phyloP scores from a whole-genome alignment of 148 eudicot genomes.

The Vaccinium darrowii region DNA sequence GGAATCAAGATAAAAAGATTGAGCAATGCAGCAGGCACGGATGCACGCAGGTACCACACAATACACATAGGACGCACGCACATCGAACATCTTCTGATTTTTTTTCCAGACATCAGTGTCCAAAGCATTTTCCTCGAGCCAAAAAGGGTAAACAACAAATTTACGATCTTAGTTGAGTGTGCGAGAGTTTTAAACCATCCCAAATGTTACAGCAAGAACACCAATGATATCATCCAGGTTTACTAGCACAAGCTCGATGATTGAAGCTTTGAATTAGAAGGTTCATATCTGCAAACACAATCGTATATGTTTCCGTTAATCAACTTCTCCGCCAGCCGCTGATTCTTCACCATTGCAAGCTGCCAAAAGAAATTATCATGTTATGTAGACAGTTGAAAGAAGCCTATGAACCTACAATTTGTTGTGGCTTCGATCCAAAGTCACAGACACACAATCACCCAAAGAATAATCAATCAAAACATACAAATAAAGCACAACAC shows the following conservation, averaged over 20 bases:
- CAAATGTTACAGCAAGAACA: not conserved
- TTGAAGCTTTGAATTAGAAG: conserved; percentile 31
- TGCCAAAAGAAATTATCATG: conserved; percentile 29
- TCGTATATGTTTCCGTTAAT: conserved; percentile 84
- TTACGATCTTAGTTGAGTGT: not conserved
- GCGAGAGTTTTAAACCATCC: not conserved
- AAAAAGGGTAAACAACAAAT: not conserved
- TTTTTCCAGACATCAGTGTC: not conserved
- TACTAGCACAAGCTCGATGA: not conserved
- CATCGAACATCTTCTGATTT: not conserved
- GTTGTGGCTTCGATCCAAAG: not conserved
- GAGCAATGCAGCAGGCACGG: too few relatives aligned
- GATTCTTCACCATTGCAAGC: conserved; percentile 99
- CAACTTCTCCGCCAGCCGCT: conserved; percentile 89
- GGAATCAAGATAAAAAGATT: too few relatives aligned
- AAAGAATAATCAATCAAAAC: not conserved
- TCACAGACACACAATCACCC: not conserved
- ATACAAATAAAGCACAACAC: not conserved
- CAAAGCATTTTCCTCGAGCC: not conserved
- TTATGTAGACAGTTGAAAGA: not conserved
- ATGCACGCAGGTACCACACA: too few relatives aligned
- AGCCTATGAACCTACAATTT: not conserved
- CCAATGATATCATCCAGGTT: not conserved
- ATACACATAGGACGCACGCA: not conserved
- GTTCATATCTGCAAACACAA: conserved; percentile 91